These are phyloP conservation scores for Raffaelea arxii DNA, from an alignment of 2,329 filamentous ascomycete species.

Conservation along the genomic window DNA sequence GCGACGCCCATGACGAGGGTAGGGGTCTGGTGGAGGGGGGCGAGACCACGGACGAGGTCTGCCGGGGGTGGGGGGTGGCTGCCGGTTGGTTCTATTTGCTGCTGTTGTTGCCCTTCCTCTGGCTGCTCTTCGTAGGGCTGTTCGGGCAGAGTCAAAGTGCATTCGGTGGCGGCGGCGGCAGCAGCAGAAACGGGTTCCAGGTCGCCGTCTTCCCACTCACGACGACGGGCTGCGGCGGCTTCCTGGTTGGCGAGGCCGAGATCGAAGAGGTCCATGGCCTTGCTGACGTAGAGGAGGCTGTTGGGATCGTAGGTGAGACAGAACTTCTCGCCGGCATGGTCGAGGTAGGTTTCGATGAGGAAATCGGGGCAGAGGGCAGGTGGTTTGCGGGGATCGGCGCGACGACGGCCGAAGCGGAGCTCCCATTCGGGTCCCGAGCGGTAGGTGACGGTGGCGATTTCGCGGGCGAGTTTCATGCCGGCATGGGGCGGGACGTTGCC, in stretches of 20 bases:
- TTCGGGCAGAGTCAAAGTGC: conserved; percentile 74
- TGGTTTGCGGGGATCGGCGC: conserved; percentile 76
- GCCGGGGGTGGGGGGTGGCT: conserved; percentile 49
- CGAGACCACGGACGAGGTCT: conserved; percentile 71
- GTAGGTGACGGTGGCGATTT: conserved; percentile 97
- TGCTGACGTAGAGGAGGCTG: conserved; percentile 89
- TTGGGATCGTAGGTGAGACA: conserved; percentile 95
- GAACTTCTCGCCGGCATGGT: conserved; percentile 97
- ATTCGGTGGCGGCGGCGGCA: conserved; percentile 30
- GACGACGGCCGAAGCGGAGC: conserved; percentile 76
- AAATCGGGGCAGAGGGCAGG: conserved; percentile 96
- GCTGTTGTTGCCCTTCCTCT: too few species aligned
- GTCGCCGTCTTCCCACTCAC: conserved; percentile 32
- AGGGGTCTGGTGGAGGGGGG: conserved; percentile 62
- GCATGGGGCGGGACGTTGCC: conserved; percentile 90
- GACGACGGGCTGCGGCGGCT: conserved; percentile 51
- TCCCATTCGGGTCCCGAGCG: conserved; percentile 97
- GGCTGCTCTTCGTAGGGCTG: conserved; percentile 80
- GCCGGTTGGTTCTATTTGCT: too few species aligned
- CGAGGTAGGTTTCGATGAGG: conserved; percentile 93
- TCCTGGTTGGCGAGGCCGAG: conserved; percentile 63
- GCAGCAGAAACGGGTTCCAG: background rate
- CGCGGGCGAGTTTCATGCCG: conserved; percentile 94
- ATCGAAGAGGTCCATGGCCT: conserved; percentile 98
- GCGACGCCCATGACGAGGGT: conserved; percentile 88